These are phyloP conservation scores for Sextonia rubra DNA, from an alignment of 164 flowering plant genomes.

Conservation along the genomic window DNA sequence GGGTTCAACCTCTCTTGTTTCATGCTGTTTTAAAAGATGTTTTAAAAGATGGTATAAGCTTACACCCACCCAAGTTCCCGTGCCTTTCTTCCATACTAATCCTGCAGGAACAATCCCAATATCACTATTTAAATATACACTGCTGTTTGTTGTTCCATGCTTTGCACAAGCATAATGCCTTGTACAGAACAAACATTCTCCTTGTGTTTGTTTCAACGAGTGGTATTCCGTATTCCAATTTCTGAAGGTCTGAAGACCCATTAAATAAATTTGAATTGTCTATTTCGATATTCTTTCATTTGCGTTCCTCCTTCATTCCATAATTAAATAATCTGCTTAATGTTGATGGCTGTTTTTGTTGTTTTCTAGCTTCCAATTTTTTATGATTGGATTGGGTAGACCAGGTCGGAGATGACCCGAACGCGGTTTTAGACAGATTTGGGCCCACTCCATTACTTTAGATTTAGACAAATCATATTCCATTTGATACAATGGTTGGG, in stretches of 20 bases:
- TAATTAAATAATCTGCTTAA: no score
- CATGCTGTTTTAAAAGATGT: no score
- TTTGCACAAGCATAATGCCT: background rate
- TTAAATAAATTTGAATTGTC: background rate
- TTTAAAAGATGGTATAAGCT: no score
- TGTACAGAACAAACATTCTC: background rate
- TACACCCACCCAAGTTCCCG: background rate
- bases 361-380: background rate
- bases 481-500: constrained; percentile 2
- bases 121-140: background rate
- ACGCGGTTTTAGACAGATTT: background rate
- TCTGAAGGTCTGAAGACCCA: background rate
- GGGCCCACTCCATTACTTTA: background rate
- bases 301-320: no score
- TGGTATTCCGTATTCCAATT: background rate
- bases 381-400: background rate
- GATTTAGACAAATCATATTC: background rate
- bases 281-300: no score
- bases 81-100: background rate
- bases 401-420: background rate
- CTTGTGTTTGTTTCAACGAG: background rate
- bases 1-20: background rate
- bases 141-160: background rate
- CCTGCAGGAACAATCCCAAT: background rate
- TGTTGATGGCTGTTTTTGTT: no score